Base-by-base conservation (phyloP, 805 yeast genomes). In the Wickerhamomyces chaumierensis region DNA sequence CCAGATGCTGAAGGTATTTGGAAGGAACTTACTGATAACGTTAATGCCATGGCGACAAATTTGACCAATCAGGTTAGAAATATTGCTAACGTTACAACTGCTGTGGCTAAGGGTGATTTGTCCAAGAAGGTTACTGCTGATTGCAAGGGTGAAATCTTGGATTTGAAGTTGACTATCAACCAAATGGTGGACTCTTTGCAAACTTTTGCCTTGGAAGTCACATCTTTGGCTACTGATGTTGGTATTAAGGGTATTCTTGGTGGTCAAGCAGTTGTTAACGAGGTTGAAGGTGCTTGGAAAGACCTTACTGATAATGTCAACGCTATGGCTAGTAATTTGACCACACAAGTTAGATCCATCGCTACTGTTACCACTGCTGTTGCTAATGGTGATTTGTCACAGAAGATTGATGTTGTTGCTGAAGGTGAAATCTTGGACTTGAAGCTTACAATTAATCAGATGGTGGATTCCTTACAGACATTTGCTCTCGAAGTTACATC, bases 321-420 rank as follows among this genome's bases (percentile, higher is more conserved):
- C 55, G 81, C 81, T 40, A 85, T 85, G 95, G 95, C 95, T 5
- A 66, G 78, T 31, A 85, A 85, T 55, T 68, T 85, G 48, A 85
- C 95, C 0, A 83, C 82, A 43, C 95, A 85, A 61, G 95, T 85
- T 48, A 71, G 95, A 60, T 77, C 86, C 15, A 85, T 85, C 49
- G 94, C 94, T 4, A 82, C 87, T 12, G 95, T 85, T 41, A 86
- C 94, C 2, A 81, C 94, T 3, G 94, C 94, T 3, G 95, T 85
- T 34, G 95, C 95, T 1, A 82, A 81, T 57, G 95, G 95, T 52
- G 94, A 85, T 55, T 67, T 85, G 47, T 78, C 87, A 2, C 68
- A 88, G 39, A 84, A 82, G 52, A 83, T 84, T 54, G 82, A 82
- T 55, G 92, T 84, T 5, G 88, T 83, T 56, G 94, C 94, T 9